Evolutionary conservation across 768 basidiomycete species (phyloP).

Genomic region (Auricularia cornea): DNA sequence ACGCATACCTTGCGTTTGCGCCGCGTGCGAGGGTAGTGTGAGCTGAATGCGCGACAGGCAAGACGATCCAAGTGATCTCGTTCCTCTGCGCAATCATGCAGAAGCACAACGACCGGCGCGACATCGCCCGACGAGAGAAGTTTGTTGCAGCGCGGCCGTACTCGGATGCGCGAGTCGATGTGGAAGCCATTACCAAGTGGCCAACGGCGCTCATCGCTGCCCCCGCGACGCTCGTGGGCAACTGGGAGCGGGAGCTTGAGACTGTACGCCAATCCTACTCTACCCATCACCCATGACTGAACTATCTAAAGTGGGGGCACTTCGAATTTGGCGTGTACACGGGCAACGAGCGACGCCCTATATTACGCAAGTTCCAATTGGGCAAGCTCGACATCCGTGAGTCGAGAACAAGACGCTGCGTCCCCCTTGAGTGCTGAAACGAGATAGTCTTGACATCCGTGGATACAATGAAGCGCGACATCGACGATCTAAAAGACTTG

Average conservation of each 20-base stretch:
- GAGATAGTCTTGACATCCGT: slow-evolving; percentile 70
- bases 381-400: slow-evolving; percentile 79
- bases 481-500: slow-evolving; percentile 57
- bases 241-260: slow-evolving; percentile 86
- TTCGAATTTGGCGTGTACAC: slow-evolving; percentile 78
- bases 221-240: slow-evolving; percentile 73
- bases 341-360: slow-evolving; percentile 46
- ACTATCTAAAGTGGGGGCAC: slow-evolving; percentile 73
- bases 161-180: slow-evolving; percentile 20
- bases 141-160: slow-evolving; percentile 65
- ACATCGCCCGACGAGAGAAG: slow-evolving; percentile 56
- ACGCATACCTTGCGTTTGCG: not conserved
- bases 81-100: slow-evolving; percentile 89
- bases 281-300: not conserved
- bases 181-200: slow-evolving; percentile 52
- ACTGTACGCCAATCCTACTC: slow-evolving; percentile 51
- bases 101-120: slow-evolving; percentile 58
- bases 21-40: too few relatives aligned
- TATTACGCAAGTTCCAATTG: slow-evolving; percentile 64
- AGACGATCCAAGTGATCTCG: slow-evolving; percentile 90
- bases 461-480: slow-evolving; percentile 64
- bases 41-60: slow-evolving; percentile 28
- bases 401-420: slow-evolving; percentile 22
- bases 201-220: slow-evolving; percentile 83
- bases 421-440: not conserved